These are phyloP conservation scores for Plasmodium malariae DNA, from an alignment of 169 alveolate species.

Conservation along the genomic window DNA sequence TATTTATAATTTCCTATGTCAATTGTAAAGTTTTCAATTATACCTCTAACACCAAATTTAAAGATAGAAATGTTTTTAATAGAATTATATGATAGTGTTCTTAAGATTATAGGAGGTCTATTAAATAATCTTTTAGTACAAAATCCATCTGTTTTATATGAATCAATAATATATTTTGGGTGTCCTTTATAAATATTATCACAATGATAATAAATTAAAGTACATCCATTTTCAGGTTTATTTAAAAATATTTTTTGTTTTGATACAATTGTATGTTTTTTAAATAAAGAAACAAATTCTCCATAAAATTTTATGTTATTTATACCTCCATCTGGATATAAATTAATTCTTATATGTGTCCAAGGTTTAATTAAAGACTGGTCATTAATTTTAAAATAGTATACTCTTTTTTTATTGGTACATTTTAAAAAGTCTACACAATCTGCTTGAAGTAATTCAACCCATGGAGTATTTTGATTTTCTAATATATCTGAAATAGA, in stretches of 20 bases:
- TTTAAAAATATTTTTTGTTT: slow-evolving; percentile 70
- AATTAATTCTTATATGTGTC: slow-evolving; percentile 72
- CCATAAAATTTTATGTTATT: slow-evolving; percentile 72
- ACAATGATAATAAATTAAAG: slow-evolving; percentile 63
- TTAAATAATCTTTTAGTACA: slow-evolving; percentile 57
- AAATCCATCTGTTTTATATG: slow-evolving; percentile 54
- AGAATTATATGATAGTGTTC: slow-evolving; percentile 48
- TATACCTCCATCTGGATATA: slow-evolving; percentile 76
- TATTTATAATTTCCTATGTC: slow-evolving; percentile 64
- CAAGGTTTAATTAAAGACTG: slow-evolving; percentile 55
- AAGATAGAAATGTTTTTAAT: slow-evolving; percentile 48
- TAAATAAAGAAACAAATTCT: slow-evolving; percentile 63
- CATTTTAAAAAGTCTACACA: slow-evolving; percentile 69
- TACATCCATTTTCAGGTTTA: slow-evolving; percentile 76
- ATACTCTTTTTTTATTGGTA: slow-evolving; percentile 39
- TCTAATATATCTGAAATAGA: slow-evolving; percentile 69
- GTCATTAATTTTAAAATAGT: slow-evolving; percentile 63
- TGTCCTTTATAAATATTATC: slow-evolving; percentile 68
- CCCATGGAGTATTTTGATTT: slow-evolving; percentile 72
- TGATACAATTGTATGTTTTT: slow-evolving; percentile 67
- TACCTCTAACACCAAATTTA: slow-evolving; percentile 73
- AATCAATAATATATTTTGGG: slow-evolving; percentile 58
- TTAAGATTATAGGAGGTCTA: slow-evolving; percentile 72
- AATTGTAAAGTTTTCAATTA: slow-evolving; percentile 63
- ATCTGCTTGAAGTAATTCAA: slow-evolving; percentile 75